Conservation (phyloP, 129 eudicot genomes). For the Artemisia annua region DNA sequence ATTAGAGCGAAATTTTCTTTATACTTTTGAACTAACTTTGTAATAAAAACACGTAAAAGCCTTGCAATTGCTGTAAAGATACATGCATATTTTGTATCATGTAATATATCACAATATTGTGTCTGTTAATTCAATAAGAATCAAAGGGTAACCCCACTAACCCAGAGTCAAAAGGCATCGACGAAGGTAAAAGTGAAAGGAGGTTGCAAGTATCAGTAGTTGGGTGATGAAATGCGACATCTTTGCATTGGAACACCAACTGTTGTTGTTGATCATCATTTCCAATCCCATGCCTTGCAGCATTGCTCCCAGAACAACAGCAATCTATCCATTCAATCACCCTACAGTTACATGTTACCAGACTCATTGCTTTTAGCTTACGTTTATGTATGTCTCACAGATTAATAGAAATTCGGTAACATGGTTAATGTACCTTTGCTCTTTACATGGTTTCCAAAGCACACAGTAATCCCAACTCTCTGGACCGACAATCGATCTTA, state of each 20-base stretch:
- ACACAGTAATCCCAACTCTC: constrained; percentile 87
- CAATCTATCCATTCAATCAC: constrained; percentile 80
- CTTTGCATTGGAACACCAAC: constrained; percentile 55
- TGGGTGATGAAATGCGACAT: constrained; percentile 62
- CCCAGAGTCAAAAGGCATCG: constrained; percentile 77
- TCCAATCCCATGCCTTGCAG: constrained; percentile 31
- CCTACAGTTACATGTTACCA: constrained; percentile 33
- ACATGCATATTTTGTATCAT: too few relatives aligned
- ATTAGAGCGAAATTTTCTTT: too few relatives aligned
- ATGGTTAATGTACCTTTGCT: constrained; percentile 55
- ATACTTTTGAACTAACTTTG: too few relatives aligned
- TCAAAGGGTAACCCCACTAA: background rate
- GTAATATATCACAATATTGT: too few relatives aligned
- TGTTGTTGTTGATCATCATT: constrained; percentile 35
- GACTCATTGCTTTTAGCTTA: too few relatives aligned
- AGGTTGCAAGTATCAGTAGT: constrained; percentile 61
- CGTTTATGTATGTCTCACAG: background rate
- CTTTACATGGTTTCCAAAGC: constrained; percentile 78
- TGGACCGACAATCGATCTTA: constrained; percentile 60
- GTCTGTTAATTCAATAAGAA: too few relatives aligned
- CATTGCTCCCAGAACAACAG: constrained; percentile 71
- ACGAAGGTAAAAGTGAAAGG: constrained; percentile 71
- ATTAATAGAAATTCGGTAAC: background rate
- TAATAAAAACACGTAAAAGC: too few relatives aligned
- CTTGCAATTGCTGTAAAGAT: too few relatives aligned